These are phyloP conservation scores for Aspergillus aculeatinus DNA, from an alignment of 2,329 filamentous ascomycete species.

Conservation along the genomic window DNA sequence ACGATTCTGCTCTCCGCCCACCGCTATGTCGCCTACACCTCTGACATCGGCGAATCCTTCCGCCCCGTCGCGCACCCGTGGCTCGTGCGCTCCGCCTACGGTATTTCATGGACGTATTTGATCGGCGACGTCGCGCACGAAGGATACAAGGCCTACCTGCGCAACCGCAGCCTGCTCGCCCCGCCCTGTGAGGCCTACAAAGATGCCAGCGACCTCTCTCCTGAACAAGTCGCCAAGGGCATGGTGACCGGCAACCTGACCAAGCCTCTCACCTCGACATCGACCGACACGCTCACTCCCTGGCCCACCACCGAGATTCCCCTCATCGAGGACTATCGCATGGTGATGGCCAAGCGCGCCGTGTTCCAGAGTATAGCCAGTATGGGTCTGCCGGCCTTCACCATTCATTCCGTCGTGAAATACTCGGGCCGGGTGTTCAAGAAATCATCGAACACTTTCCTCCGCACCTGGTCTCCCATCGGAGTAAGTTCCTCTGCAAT, in stretches of 20 bases:
- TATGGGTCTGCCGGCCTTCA: conserved; percentile 93
- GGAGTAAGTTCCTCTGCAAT: conserved; percentile 60
- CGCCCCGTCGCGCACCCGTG: conserved; percentile 85
- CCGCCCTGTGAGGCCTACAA: conserved; percentile 58
- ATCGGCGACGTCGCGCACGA: conserved; percentile 88
- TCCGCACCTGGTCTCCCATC: conserved; percentile 88
- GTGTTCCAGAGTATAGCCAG: conserved; percentile 87
- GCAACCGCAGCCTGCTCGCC: conserved; percentile 74
- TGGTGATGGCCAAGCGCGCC: conserved; percentile 86
- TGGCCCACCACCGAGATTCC: conserved; percentile 54
- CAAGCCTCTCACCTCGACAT: conserved; percentile 15
- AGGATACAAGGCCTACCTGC: conserved; percentile 90
- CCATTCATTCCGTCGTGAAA: conserved; percentile 86
- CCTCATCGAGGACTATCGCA: conserved; percentile 83
- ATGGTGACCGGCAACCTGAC: conserved; percentile 38
- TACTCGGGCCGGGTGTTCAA: conserved; percentile 89
- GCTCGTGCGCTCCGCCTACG: conserved; percentile 80
- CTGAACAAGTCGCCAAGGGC: conserved; percentile 33
- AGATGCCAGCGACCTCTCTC: conserved; percentile 36
- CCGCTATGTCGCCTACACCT: conserved; percentile 95
- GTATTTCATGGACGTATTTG: conserved; percentile 88
- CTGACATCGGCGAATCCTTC: conserved; percentile 94
- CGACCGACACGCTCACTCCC: conserved; percentile 29
- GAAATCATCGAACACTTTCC: conserved; percentile 68
- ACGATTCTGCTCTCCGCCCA: conserved; percentile 89